Base-by-base conservation (phyloP, 2,329 filamentous ascomycete species). In the Simplicillium sp. region DNA sequence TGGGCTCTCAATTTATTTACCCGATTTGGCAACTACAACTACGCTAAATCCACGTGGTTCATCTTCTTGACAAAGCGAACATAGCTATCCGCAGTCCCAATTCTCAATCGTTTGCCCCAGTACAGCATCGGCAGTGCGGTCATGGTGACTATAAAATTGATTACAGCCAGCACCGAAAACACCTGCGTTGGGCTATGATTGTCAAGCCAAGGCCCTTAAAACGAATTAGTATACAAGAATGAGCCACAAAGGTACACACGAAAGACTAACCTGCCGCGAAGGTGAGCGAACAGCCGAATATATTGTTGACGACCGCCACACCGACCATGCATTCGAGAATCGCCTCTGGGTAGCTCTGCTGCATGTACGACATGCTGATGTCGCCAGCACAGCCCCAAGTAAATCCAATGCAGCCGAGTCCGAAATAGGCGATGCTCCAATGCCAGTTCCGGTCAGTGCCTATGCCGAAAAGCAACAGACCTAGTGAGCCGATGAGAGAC, bases 381-480 rank as follows among this genome's bases (percentile, higher is more conserved):
- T 77, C 74, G 6, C 74, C 74, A 2, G 71, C 71, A 38, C 73
- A 77, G 7, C 74, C 74, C 54, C 73, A 77, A 2, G 74, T 74
- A 41, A 78, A 77, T 4, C 74, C 74, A 20, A 76, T 76, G 47
- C 77, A 68, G 3, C 69, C 74, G 1, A 77, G 56, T 2, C 71
- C 74, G 12, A 77, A 58, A 40, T 77, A 77, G 0, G 73, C 68
- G 8, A 59, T 59, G 2, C 66, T 70, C 73, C 73, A 77, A 29
- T 54, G 46, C 71, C 68, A 75, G 2, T 65, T 68, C 31, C 68
- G 58, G 9, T 58, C 65, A 3, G 68, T 70, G 0, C 69, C 70
- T 31, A 75, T 68, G 6, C 71, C 71, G 33, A 75, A 75, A 0
- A 75, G 55, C 54, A 70, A 66, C 50, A 75, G 62, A 9, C 71